These are phyloP conservation scores for Didymella exigua DNA, from an alignment of 2,329 filamentous ascomycete species.

Conservation along the genomic window DNA sequence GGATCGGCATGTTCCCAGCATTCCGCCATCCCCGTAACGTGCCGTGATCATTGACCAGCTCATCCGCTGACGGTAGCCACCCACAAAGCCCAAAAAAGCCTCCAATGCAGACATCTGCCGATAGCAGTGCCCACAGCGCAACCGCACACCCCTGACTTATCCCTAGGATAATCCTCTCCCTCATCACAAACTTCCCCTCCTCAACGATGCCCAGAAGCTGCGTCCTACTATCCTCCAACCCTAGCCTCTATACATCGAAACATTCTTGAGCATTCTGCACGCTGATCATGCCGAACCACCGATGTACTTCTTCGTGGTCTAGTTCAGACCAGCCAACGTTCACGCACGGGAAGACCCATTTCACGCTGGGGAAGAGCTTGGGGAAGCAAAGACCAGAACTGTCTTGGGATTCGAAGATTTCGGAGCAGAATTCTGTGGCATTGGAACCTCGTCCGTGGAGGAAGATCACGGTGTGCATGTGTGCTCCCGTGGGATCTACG, in stretches of 20 bases:
- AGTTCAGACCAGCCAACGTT: not conserved
- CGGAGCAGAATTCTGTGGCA: conserved; percentile 46
- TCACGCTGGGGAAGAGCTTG: conserved; percentile 47
- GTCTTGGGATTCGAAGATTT: conserved; percentile 47
- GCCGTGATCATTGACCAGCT: not conserved
- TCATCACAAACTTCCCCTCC: conserved; percentile 17
- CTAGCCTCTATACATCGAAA: conserved; percentile 52
- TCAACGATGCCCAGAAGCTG: conserved; percentile 33
- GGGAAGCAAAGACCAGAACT: conserved; percentile 35
- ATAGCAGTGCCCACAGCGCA: conserved; percentile 19
- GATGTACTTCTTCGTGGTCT: not conserved
- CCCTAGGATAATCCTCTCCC: conserved; percentile 24
- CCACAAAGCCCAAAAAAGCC: conserved; percentile 31
- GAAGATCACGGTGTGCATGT: conserved; percentile 56
- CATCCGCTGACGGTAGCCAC: conserved; percentile 26
- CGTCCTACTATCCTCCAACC: conserved; percentile 49
- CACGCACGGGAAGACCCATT: conserved; percentile 59
- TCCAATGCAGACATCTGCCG: conserved; percentile 7
- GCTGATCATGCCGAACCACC: conserved; percentile 60
- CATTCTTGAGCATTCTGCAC: conserved; percentile 48
- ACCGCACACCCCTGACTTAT: conserved; percentile 36
- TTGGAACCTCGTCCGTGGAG: conserved; percentile 55
- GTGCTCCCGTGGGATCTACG: conserved; percentile 17
- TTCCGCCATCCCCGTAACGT: not conserved
- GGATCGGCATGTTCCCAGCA: conserved; percentile 42